Conservation (phyloP, 768 basidiomycete genomes). For the Mycena galopus region DNA sequence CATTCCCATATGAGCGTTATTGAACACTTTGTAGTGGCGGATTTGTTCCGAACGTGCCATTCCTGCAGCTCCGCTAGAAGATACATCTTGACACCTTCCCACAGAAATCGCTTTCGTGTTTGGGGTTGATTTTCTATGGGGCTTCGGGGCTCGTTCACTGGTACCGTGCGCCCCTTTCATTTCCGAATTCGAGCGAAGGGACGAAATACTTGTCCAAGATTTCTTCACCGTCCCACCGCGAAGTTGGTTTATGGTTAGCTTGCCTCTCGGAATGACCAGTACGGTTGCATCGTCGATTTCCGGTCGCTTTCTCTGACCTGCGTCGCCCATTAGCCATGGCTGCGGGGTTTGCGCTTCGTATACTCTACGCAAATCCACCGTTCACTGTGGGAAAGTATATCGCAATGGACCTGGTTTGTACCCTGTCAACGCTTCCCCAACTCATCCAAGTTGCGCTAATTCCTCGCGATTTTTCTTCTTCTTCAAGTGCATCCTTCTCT, state of each 20-base stretch:
- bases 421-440: neutral
- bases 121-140: slow-evolving; percentile 25
- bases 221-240: slow-evolving; percentile 4
- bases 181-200: neutral
- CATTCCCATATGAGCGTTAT: neutral
- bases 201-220: slow-evolving; percentile 2
- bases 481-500: slow-evolving; percentile 30
- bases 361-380: slow-evolving; percentile 16
- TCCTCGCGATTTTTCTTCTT: neutral
- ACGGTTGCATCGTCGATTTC: neutral
- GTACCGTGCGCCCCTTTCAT: slow-evolving; percentile 28
- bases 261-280: slow-evolving; percentile 38
- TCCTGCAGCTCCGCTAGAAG: neutral
- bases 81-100: neutral
- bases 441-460: neutral
- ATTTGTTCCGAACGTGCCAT: slow-evolving; percentile 20
- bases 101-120: slow-evolving; percentile 25
- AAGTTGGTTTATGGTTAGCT: slow-evolving; percentile 29
- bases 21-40: slow-evolving; percentile 4
- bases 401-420: slow-evolving; percentile 23
- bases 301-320: neutral
- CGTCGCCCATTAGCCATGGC: slow-evolving; percentile 14
- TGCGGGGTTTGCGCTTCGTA: slow-evolving; percentile 13
- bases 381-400: slow-evolving; percentile 17
- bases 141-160: slow-evolving; percentile 27